Conservation (phyloP, 176 grass and related monocot genomes). For the Zea mays region DNA sequence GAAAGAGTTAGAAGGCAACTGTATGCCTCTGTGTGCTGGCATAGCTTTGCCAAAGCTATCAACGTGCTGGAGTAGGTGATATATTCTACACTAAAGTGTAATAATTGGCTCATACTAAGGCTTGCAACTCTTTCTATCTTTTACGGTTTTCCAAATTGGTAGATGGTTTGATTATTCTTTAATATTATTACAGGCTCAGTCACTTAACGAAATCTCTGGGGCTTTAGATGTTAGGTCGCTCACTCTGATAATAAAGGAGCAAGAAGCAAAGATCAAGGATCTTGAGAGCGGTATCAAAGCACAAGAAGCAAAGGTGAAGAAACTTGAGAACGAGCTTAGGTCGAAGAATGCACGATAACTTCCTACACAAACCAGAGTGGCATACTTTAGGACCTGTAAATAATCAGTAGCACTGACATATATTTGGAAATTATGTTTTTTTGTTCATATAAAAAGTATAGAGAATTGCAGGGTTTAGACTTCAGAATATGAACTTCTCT, state of each 20-base stretch:
- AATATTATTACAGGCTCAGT: constrained; percentile 60
- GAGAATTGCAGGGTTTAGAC: constrained; percentile 1
- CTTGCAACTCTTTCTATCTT: not conserved
- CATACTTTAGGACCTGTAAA: constrained; percentile 43
- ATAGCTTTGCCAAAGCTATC: constrained; percentile 21
- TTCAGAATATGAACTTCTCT: constrained; percentile 23
- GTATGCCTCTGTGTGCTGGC: constrained; percentile 14
- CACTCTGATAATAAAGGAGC: constrained; percentile 63
- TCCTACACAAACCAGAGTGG: constrained; percentile 22
- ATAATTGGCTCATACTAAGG: not conserved
- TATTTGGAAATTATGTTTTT: constrained; percentile 27
- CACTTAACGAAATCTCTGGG: constrained; percentile 64
- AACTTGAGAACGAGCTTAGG: constrained; percentile 60
- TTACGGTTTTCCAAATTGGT: constrained; percentile 20
- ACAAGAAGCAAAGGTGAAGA: constrained; percentile 71
- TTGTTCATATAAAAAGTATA: constrained; percentile 29
- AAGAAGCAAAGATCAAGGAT: constrained; percentile 77
- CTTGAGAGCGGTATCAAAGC: constrained; percentile 56
- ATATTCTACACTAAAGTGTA: constrained; percentile 20
- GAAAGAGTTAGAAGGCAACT: constrained; percentile 31
- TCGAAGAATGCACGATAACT: constrained; percentile 42
- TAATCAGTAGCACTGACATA: constrained; percentile 28
- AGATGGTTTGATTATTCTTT: constrained; percentile 33
- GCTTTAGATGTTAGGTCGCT: constrained; percentile 69
- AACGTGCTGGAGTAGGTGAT: not conserved